Percentiles rank a stretch among this genome's conserved stretches.
These are phyloP conservation scores for Tolypocladium cylindrosporum DNA, from an alignment of 2,329 filamentous ascomycete genomes.

Conservation along the genomic window DNA sequence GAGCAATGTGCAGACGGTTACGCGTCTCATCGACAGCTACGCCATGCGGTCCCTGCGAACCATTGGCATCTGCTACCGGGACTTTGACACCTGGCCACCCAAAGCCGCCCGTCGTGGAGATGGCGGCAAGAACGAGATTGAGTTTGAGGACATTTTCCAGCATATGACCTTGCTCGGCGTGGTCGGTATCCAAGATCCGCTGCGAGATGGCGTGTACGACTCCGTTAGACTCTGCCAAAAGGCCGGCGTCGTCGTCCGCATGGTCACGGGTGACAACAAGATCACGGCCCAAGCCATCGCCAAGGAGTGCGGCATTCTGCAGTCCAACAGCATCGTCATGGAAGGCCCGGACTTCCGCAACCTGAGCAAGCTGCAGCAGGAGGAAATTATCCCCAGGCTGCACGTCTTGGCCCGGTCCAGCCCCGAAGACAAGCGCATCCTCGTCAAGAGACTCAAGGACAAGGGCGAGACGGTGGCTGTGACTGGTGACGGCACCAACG, in stretches of 20 bases:
- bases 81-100: constrained; percentile 80
- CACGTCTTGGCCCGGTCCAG: constrained; percentile 66
- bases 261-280: constrained; percentile 80
- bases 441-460: constrained; percentile 62
- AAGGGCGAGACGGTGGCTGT: constrained; percentile 71
- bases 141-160: constrained; percentile 56
- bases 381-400: constrained; percentile 56
- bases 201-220: constrained; percentile 63
- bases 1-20: constrained; percentile 47
- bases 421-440: constrained; percentile 65
- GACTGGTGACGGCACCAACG: constrained; percentile 76
- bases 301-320: constrained; percentile 66
- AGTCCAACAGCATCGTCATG: constrained; percentile 58
- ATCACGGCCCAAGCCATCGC: constrained; percentile 72
- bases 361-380: constrained; percentile 54
- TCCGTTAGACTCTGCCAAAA: constrained; percentile 64
- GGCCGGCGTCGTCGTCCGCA: constrained; percentile 70
- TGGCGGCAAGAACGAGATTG: constrained; percentile 47
- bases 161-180: constrained; percentile 60
- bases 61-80: constrained; percentile 73
- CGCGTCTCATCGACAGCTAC: constrained; percentile 64
- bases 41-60: constrained; percentile 73
- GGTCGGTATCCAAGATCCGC: constrained; percentile 73
- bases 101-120: constrained; percentile 44
- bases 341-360: constrained; percentile 73